These are phyloP conservation scores for Alnus rubra DNA, from an alignment of 306 rosid species.

Conservation along the genomic window DNA sequence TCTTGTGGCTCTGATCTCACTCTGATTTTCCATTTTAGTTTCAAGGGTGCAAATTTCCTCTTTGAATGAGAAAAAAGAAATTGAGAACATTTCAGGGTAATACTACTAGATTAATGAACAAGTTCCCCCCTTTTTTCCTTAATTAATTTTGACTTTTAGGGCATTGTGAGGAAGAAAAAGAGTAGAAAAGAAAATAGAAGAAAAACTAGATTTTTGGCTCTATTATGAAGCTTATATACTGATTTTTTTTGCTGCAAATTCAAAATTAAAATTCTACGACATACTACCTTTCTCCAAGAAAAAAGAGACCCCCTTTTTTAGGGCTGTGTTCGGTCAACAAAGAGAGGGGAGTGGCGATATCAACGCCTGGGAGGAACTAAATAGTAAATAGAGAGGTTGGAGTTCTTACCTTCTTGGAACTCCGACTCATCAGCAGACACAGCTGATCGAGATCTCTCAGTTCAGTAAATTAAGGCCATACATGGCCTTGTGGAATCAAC, in stretches of 20 bases:
- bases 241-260: background rate
- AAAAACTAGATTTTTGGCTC: background rate
- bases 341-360: no score
- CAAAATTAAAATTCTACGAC: background rate
- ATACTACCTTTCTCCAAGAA: background rate
- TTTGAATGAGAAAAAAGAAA: constrained; percentile 1
- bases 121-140: no score
- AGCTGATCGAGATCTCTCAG: no score
- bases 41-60: background rate
- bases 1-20: background rate
- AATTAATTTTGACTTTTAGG: background rate
- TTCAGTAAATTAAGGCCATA: no score
- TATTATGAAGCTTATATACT: background rate
- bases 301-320: no score
- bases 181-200: background rate
- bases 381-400: no score
- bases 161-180: background rate
- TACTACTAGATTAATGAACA: background rate
- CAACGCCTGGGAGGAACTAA: no score
- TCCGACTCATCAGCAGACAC: no score
- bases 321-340: no score
- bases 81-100: background rate
- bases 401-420: no score
- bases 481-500: no score
- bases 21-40: background rate